Evolutionary conservation across 1,284 basidiomycete species (phyloP), one percentile per base, ranked within the genome.

Genomic region (Tilletia caries): DNA sequence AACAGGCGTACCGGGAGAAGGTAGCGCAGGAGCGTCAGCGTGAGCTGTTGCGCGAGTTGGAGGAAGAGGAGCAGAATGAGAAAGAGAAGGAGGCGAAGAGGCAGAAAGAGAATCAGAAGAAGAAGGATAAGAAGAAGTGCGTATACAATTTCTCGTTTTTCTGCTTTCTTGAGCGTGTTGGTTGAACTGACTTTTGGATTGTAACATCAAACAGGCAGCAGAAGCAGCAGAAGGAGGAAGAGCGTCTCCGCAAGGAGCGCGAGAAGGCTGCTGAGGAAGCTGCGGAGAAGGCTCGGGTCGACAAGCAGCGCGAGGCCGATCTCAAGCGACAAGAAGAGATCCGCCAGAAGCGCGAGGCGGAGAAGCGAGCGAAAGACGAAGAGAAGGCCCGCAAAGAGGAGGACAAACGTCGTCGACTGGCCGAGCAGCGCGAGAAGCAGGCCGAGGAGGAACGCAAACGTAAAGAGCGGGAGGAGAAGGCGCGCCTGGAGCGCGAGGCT

Each of bases 41-140:
- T 71, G 92, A 95, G 78, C 87, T 95, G 12, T 86, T 95, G 66
- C 89, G 91, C 50, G 93, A 95, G 83, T 88, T 95, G 37, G 93
- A 94, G 82, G 92, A 92, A 78, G 93, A 95, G 85, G 91, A 93
- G 80, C 89, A 90, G 82, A 85, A 88, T 65, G 87, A 89, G 66
- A 89, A 89, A 78, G 92, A 93, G 79, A 88, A 89, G 76, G 94
- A 97, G 85, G 92, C 91, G 71, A 95, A 96, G 88, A 95, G 95
- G 85, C 90, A 92, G 83, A 92, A 89, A 75, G 93, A 96, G 85
- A 94, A 94, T 84, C 92, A 97, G 88, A 95, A 93, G 87, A 98
- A 98, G 89, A 98, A 98, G 87, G 94, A 95, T 84, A 95, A 95
- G 89, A 92, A 92, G 86, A 89, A 87, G 91, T 92, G 76, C 37